Base-by-base conservation (phyloP, 768 basidiomycete genomes). In the Mycena amicta region DNA sequence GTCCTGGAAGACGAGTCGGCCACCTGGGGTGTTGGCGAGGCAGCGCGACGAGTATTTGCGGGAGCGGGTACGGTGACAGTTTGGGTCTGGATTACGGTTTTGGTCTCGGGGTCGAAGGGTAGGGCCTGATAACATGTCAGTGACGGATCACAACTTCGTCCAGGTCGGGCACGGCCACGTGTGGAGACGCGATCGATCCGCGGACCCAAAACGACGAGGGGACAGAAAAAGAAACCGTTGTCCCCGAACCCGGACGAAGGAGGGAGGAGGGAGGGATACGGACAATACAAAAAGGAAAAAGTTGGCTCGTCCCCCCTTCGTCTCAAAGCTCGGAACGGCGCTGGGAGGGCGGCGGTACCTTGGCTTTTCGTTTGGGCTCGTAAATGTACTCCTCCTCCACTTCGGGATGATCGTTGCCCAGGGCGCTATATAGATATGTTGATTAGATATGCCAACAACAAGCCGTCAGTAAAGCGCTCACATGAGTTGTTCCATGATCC, bases 401-500 rank as follows among this genome's bases (percentile, higher is more conserved):
- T 52, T 83, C 79, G 51, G 87, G 80, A 23, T 74, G 75, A 51
- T 90, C 89, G 57, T 85, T 88, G 61, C 90, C 90, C 56, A 92
- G 82, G 59, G 83, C 75, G 71, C 89, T 90, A 56, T n/a, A n/a
- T n/a, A n/a, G n/a, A n/a, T n/a, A 54, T 22, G 28, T 15, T 25
- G 60, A 58, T 40, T 67, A 54, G 29, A 29, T 22, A 25, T 53
- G 46, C 37, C 16, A 18, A 0, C 31, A 33, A 23, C 6, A 30
- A 30, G 4, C 26, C 23, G 3, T 11, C 41, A 33, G 8, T 0
- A 52, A 61, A 41, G 13, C 25, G 40, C 87, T 63, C 78, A 94
- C 93, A 91, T 86, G 31, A 94, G 83, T 66, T 94, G 92, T 61
- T 94, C 93, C 92, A 94, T 93, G 67, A 94, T 93, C 92, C 92